These are phyloP conservation scores for Novakomyces olei DNA, from an alignment of 805 yeast species.

Conservation along the genomic window DNA sequence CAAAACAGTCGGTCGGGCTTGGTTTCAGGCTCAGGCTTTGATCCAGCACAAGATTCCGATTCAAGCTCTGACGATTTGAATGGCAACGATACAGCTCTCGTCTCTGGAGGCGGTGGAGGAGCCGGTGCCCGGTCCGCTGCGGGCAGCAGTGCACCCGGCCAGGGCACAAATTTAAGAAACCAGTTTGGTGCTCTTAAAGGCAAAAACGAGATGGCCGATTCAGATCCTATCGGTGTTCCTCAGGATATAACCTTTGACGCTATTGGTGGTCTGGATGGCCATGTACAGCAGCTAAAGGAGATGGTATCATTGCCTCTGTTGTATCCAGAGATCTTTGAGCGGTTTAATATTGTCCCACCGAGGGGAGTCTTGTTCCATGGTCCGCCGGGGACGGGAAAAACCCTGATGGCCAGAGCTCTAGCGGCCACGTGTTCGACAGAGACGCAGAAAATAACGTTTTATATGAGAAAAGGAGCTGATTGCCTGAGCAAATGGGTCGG, in stretches of 20 bases:
- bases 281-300: conserved; percentile 80
- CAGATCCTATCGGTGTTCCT: conserved; percentile 82
- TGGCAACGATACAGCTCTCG: too few species aligned
- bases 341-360: conserved; percentile 84
- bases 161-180: too few species aligned
- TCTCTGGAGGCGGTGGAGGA: too few species aligned
- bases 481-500: conserved; percentile 97
- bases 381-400: conserved; percentile 98
- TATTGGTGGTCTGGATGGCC: conserved; percentile 80
- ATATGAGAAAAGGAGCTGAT: conserved; percentile 97
- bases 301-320: conserved; percentile 86
- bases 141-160: too few species aligned
- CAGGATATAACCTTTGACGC: conserved; percentile 65
- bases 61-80: too few species aligned
- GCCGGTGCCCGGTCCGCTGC: too few species aligned
- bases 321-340: conserved; percentile 82
- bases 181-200: conserved; percentile 4
- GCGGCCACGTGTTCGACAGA: conserved; percentile 87
- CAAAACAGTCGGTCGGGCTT: too few species aligned
- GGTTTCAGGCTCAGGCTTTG: too few species aligned
- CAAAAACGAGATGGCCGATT: conserved; percentile 51
- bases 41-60: too few species aligned
- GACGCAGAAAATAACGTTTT: conserved; percentile 71
- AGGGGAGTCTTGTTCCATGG: conserved; percentile 95
- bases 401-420: conserved; percentile 89